Base-by-base conservation (phyloP, 805 yeast species). In the Myxozyma kluyveri region DNA sequence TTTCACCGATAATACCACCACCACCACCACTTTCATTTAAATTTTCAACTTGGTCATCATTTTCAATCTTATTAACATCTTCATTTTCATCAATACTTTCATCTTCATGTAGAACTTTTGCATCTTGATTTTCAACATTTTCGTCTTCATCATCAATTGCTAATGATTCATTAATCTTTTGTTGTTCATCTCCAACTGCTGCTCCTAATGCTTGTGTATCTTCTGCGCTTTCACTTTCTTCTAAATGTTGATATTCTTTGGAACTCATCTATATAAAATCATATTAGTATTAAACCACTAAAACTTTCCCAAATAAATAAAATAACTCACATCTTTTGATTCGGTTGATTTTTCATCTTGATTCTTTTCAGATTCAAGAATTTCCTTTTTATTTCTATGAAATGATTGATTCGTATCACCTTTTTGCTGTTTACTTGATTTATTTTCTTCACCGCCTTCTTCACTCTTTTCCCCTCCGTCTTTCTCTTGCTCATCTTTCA, bases 181-280 rank as follows among this genome's bases (percentile, higher is more conserved):
- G 93, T 14, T 79, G 72, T 63, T 86, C 89, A 42, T 89, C 96
- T 62, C 82, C 78, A 54, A 81, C 80, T 4, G 96, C 95, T 40
- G 90, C 83, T 21, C 98, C 98, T 46, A 93, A 71, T 0, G 98
- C 99, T 68, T 93, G 98, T 0, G 96, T 87, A 45, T 87, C 90
- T 50, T 72, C 75, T 26, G 84, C 82, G 2, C 44, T 50, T 4
- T 56, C 54, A 23, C 43, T 42, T 7, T 60, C 59, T 17, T 54
- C 56, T 45, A 60, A 22, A 39, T 60, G 55, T 9, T 49, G 50
- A 44, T 49, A 46, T 4, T 49, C 60, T 6, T 33, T 35, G 1
- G 52, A 38, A 1, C 45, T 45, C 24, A 26, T 22, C n/a, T 12
- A n/a, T 17, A 41, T 5, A 5, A 41, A n/a, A n/a, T n/a, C n/a